Base-by-base conservation (phyloP, 768 basidiomycete genomes). In the Tubosaeta sp. region DNA sequence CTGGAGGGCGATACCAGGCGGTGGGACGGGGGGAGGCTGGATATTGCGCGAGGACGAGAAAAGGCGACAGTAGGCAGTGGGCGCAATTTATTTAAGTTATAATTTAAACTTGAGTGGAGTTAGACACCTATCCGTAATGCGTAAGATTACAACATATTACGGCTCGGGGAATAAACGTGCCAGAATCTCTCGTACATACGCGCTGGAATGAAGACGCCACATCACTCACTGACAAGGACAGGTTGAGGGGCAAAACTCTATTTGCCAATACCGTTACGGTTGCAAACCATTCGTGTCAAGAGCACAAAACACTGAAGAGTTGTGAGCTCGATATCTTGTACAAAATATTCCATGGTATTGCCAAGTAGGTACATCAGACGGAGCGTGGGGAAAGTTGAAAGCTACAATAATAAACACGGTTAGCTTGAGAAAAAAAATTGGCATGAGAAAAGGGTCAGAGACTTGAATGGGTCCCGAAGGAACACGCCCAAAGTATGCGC, bases 401-500 rank as follows among this genome's bases (percentile, higher is more conserved):
- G 16, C 38, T 40, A 11, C 34, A 27, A 21, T 18, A 22, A 44
- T 27, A 45, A 55, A 52, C 21, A 22, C 12, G 36, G 52, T 65
- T 50, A 66, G 65, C 44, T 47, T n/a, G 25, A 47, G 44, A 44
- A 16, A 12, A 16, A 41, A 48, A n/a, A 36, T 4, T n/a, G 10
- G n/a, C 13, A 43, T 35, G 44, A n/a, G 36, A 24, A 43, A 27
- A 56, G 53, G 46, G 32, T 86, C 84, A 85, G 84, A 80, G 83
- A 86, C 84, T 86, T 86, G 84, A 86, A 86, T 86, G 82, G 81
- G 76, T 84, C 79, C 83, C 74, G 70, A 80, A 81, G 81, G 82
- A 82, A 78, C 68, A 64, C 72, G 73, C 76, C 73, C 82, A 83
- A 57, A 30, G 79, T 79, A 78, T 75, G 68, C 69, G 72, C 82